Evolutionary conservation across 2,329 filamentous ascomycete species (phyloP), one percentile per base, ranked within the genome.

Genomic region (Colletotrichum euphorbiae): DNA sequence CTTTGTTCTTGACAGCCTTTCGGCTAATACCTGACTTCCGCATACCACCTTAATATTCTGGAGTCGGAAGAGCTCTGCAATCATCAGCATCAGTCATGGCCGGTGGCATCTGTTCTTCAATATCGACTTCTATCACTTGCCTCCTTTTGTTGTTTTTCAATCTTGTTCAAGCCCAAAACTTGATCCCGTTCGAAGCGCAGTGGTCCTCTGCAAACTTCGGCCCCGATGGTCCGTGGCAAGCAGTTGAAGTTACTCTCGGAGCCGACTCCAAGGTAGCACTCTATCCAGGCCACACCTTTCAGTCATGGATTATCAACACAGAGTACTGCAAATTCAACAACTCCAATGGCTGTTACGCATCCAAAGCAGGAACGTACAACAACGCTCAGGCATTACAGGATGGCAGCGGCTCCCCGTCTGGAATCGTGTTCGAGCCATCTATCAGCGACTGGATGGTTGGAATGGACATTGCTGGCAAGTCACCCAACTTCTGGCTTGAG

Each of bases 181-280:
- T 40, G n/a, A 19, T 38, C 3, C 70, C 73, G 17, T 68, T 77
- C 31, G 71, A 71, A 15, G 74, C 67, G 12, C 71, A 45, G 71
- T 76, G 74, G 76, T 76, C 75, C 24, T 69, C 67, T 12, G 66
- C 62, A 17, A 73, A 70, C 2, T 77, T 73, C 62, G 77, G 77
- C 3, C 77, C 77, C 9, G 78, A 80, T 28, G 78, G 78, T 5
- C 78, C 77, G 6, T 79, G 77, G 77, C 73, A 73, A 8, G 76
- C 76, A 6, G 68, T 78, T 19, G 71, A 74, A 31, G 71, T 76
- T 17, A 74, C 64, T 7, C 8, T 76, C 17, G 73, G 73, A 28
- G 59, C 19, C 17, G 61, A 71, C 43, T 71, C 74, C 21, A 72
- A 61, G 21, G 71, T 78, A 62, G 65, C 73, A 13, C 40, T 79